These are phyloP conservation scores for Vaccinium vitisidaea DNA, from an alignment of 148 eudicot species.

Conservation along the genomic window DNA sequence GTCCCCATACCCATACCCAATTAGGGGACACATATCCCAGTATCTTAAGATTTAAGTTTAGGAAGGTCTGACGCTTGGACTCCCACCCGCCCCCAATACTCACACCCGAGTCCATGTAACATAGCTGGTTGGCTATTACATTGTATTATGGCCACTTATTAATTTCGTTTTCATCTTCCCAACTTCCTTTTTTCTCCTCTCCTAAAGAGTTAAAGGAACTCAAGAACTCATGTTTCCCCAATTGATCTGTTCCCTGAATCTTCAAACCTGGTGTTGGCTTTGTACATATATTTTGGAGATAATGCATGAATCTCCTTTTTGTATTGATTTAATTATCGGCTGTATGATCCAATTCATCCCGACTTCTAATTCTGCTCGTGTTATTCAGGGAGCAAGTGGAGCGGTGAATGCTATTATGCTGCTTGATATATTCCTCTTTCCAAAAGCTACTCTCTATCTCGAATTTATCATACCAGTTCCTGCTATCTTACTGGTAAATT, in stretches of 20 bases:
- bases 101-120: too few relatives aligned
- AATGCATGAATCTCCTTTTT: not conserved
- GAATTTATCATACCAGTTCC: slow-evolving; percentile 82
- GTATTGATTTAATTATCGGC: not conserved
- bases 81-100: too few relatives aligned
- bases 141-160: not conserved
- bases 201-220: not conserved
- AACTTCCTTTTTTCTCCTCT: not conserved
- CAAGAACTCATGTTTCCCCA: not conserved
- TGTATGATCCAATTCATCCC: not conserved
- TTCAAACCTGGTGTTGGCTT: not conserved
- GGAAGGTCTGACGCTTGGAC: too few relatives aligned
- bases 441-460: slow-evolving; percentile 49
- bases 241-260: not conserved
- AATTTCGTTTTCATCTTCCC: not conserved
- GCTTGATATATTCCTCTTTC: slow-evolving; percentile 78
- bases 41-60: too few relatives aligned
- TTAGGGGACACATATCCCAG: too few relatives aligned
- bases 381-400: slow-evolving; percentile 80
- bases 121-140: not conserved
- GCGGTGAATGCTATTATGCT: slow-evolving; percentile 88
- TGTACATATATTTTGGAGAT: not conserved
- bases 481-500: slow-evolving; percentile 72
- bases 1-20: too few relatives aligned
- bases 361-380: slow-evolving; percentile 13